Evolutionary conservation across 1,284 basidiomycete species (phyloP).

Genomic region (Austroboletus rostrupii): DNA sequence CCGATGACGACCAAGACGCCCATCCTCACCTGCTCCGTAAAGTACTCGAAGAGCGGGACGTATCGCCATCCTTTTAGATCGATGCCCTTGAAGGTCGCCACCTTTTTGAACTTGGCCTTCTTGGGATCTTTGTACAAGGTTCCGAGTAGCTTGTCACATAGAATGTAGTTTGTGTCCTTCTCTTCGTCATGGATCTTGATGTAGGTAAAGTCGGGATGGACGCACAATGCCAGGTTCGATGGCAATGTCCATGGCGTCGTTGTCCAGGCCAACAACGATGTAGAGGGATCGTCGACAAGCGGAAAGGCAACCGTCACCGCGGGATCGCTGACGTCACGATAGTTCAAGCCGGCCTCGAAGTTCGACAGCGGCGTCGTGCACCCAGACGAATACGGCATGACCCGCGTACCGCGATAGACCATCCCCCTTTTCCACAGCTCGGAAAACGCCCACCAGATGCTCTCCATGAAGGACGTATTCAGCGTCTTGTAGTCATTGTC

Average conservation of each 20-base stretch:
- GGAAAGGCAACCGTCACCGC: slow-evolving; percentile 96
- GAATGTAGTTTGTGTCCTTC: slow-evolving; percentile 86
- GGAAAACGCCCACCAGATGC: slow-evolving; percentile 99
- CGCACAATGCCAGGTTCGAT: slow-evolving; percentile 92
- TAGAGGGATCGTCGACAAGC: slow-evolving; percentile 87
- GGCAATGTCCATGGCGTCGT: slow-evolving; percentile 99
- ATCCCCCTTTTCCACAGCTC: slow-evolving; percentile 90
- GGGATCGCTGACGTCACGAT: slow-evolving; percentile 93
- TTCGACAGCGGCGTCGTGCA: slow-evolving; percentile 97
- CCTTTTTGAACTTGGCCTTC: slow-evolving; percentile 94
- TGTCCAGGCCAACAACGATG: slow-evolving; percentile 95
- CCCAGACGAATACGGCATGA: slow-evolving; percentile 99
- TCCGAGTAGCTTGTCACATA: slow-evolving; percentile 84
- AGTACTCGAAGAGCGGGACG: slow-evolving; percentile 95
- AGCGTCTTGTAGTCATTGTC: slow-evolving; percentile 99
- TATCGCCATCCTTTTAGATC: slow-evolving; percentile 98
- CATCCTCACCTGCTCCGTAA: slow-evolving; percentile 76
- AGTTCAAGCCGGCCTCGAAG: slow-evolving; percentile 94
- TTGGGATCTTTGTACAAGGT: slow-evolving; percentile 98
- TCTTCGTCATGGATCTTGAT: slow-evolving; percentile 96
- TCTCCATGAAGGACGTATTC: slow-evolving; percentile 94
- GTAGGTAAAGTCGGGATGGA: slow-evolving; percentile 94
- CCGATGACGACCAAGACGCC: background rate
- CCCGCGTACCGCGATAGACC: slow-evolving; percentile 90
- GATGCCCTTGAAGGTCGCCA: slow-evolving; percentile 81